Conservation (phyloP, 345 rosid genomes). For the Melaleuca quinquenervia region DNA sequence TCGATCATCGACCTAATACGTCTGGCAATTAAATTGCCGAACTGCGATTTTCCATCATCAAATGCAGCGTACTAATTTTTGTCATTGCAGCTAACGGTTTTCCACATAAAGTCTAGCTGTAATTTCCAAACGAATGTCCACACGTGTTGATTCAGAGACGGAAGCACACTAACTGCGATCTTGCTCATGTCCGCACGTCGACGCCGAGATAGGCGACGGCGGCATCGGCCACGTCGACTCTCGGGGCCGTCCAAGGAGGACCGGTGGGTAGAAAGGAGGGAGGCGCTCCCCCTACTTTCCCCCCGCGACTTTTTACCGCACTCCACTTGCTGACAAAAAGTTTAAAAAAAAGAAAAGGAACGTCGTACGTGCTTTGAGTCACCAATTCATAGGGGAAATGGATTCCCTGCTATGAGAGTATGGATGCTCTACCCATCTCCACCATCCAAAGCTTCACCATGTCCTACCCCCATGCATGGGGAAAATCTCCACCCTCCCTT, state of each 20-base stretch:
- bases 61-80: rapidly evolving
- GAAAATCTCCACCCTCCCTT: no score
- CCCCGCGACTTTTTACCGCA: background rate
- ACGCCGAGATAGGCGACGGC: no score
- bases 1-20: rapidly evolving
- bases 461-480: no score
- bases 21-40: background rate
- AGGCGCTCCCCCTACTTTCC: background rate
- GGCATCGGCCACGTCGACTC: no score
- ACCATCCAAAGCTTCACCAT: no score
- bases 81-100: rapidly evolving
- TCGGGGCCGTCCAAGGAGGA: no score
- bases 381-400: background rate
- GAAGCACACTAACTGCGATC: no score
- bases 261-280: background rate
- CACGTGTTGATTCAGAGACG: rapidly evolving
- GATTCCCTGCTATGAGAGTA: no score
- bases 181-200: no score
- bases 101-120: rapidly evolving
- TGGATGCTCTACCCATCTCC: no score
- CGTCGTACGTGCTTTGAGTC: background rate
- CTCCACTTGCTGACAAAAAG: background rate
- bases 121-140: background rate
- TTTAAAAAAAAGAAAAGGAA: no score
- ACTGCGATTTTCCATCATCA: rapidly evolving